These are phyloP conservation scores for Boehmeria nivea DNA, from an alignment of 306 rosid genomes.

Conservation along the genomic window DNA sequence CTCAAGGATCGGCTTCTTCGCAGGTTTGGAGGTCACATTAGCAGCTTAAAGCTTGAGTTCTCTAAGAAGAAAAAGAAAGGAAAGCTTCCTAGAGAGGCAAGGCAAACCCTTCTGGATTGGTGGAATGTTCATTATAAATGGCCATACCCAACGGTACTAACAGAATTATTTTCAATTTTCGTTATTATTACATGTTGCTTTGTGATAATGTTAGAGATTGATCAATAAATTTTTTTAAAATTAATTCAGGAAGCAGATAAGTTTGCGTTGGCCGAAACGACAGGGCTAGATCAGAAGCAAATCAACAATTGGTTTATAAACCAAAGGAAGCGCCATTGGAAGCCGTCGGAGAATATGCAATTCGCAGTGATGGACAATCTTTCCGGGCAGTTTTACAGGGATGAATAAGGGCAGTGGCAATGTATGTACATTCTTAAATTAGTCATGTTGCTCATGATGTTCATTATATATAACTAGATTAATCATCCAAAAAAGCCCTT, in stretches of 20 bases:
- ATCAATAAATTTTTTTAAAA: not conserved
- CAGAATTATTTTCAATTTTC: not conserved
- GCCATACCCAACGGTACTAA: slow-evolving; percentile 91
- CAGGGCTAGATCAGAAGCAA: slow-evolving; percentile 90
- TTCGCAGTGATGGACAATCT: slow-evolving; percentile 66
- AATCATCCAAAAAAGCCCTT: too few relatives aligned
- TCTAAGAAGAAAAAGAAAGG: slow-evolving; percentile 92
- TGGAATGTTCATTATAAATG: slow-evolving; percentile 85
- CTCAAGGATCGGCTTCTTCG: slow-evolving; percentile 79
- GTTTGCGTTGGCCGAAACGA: slow-evolving; percentile 65
- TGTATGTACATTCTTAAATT: slow-evolving; percentile 18
- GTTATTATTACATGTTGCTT: not conserved
- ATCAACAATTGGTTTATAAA: slow-evolving; percentile 97
- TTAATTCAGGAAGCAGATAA: slow-evolving; percentile 77
- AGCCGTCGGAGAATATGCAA: slow-evolving; percentile 80
- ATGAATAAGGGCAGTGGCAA: slow-evolving; percentile 32
- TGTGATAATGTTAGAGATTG: too few relatives aligned
- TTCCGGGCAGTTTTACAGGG: slow-evolving; percentile 44
- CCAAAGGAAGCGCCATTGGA: slow-evolving; percentile 96
- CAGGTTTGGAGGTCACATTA: slow-evolving; percentile 76
- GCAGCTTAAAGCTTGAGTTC: slow-evolving; percentile 71
- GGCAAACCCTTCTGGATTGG: slow-evolving; percentile 76
- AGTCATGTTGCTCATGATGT: slow-evolving; percentile 14
- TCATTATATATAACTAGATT: too few relatives aligned
- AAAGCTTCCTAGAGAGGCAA: slow-evolving; percentile 91